phyloP scores from a whole-genome alignment of 257 asterid species.

The Cinchona pubescens region DNA sequence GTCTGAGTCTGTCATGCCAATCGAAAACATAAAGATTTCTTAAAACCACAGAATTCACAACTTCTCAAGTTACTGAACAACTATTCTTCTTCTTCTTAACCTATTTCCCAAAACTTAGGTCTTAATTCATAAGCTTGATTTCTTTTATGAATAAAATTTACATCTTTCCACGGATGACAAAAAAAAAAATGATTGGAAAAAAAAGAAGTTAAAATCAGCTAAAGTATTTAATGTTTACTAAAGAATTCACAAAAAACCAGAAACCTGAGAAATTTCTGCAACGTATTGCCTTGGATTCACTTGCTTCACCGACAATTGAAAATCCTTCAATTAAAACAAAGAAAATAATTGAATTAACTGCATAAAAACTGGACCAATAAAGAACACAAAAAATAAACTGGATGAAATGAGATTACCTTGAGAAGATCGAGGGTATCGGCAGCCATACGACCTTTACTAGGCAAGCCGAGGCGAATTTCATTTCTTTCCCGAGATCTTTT shows the following conservation, averaged over 20 bases:
- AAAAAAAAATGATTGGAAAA: too few relatives aligned
- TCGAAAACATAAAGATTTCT: too few relatives aligned
- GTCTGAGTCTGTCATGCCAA: too few relatives aligned
- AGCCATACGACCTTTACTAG: constrained; percentile 99
- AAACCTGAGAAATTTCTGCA: constrained; percentile 91
- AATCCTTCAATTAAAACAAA: constrained; percentile 43
- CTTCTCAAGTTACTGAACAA: too few relatives aligned
- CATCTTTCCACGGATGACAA: too few relatives aligned
- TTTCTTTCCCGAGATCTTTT: constrained; percentile 37
- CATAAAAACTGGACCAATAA: not conserved
- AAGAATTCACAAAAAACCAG: not conserved
- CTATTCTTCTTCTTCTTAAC: too few relatives aligned
- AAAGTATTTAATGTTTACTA: not conserved
- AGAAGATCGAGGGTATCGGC: constrained; percentile 85
- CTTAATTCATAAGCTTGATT: too few relatives aligned
- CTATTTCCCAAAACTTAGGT: too few relatives aligned
- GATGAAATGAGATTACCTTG: constrained; percentile 40
- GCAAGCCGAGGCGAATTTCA: constrained; percentile 92
- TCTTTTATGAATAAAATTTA: too few relatives aligned
- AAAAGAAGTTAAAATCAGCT: not conserved
- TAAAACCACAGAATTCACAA: too few relatives aligned
- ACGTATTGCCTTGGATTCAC: constrained; percentile 96
- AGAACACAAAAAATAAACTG: not conserved
- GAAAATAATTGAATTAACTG: not conserved
- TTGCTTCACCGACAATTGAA: constrained; percentile 96